Evolutionary conservation across 192 early-diverging fungal genomes (phyloP), one percentile per base, ranked within the genome.

Genomic region (Geosiphon pyriformis): DNA sequence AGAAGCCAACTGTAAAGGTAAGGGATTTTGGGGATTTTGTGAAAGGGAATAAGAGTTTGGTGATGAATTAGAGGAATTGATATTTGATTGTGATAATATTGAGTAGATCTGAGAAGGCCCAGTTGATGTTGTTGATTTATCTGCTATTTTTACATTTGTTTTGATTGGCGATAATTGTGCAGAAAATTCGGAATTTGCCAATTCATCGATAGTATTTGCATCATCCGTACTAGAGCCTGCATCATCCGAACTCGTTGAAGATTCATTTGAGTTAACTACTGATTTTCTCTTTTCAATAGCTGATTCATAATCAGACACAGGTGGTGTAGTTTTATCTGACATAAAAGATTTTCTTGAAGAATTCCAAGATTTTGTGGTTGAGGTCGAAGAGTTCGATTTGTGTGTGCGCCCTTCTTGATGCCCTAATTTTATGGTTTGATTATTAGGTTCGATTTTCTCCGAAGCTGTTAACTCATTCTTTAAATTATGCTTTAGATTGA

Each of bases 271-370:
- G 3, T 66, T 52, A 27, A 20, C 52, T 26, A 55, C 8, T 3
- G 64, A 20, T 37, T 66, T 55, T 32, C 25, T 25, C 17, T 52
- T 29, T n/a, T 66, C 51, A 1, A 37, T 20, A 18, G 64, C 15
- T 18, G 47, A 17, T 23, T 66, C 64, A 42, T 46, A 55, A 31
- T 22, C 30, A 54, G 64, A 64, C 1, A 32, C 48, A 6, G 61
- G 49, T 2, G 53, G 53, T 8, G 61, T 48, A 6, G 61, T 64
- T 33, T 64, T 64, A 27, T 64, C 61, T 29, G 61, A 64, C 25
- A 32, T 17, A 33, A 26, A 32, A 15, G 61, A 65, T 42, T 54
- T 65, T 23, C 53, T 12, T 17, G 27, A 29, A 3, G 65, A 67
- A 6, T 15, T 48, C 54, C 65, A 57, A 0, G 53, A 67, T 32